Percentiles rank a stretch among this genome's conserved stretches.
These are phyloP conservation scores for Coprinopsis marcescibilis DNA, from an alignment of 768 basidiomycete genomes.

Conservation along the genomic window DNA sequence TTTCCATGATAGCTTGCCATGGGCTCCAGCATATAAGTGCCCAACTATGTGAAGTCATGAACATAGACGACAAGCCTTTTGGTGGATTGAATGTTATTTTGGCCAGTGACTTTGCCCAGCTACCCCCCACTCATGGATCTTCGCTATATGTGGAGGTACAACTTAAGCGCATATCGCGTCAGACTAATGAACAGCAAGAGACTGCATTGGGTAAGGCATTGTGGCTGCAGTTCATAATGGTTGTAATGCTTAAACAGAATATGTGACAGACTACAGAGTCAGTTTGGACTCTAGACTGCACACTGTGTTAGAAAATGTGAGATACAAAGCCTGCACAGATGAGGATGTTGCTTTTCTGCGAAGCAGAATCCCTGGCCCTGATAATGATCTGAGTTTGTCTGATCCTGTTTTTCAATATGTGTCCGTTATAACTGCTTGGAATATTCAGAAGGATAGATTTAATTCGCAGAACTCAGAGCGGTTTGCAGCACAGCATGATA, in stretches of 20 bases:
- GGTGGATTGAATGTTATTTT: conserved; percentile 37
- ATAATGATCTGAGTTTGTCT: conserved; percentile 10
- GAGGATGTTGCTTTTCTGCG: conserved; percentile 33
- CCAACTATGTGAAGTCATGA: conserved; percentile 15
- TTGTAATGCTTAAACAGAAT: conserved; percentile 29
- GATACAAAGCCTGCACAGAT: conserved; percentile 31
- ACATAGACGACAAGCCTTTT: conserved; percentile 19
- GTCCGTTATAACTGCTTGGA: conserved; percentile 33
- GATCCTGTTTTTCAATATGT: conserved; percentile 23
- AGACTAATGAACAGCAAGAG: conserved; percentile 14
- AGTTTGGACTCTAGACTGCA: conserved; percentile 21
- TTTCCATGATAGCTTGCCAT: conserved; percentile 32
- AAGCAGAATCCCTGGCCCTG: conserved; percentile 16
- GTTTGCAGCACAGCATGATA: conserved; percentile 28
- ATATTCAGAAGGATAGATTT: conserved; percentile 30
- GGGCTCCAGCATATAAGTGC: conserved; percentile 25
- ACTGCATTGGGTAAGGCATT: conserved; percentile 22
- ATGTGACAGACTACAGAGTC: conserved; percentile 25
- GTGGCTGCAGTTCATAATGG: conserved; percentile 29
- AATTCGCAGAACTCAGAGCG: conserved; percentile 25
- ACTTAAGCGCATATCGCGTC: neutral
- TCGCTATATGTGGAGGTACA: conserved; percentile 1
- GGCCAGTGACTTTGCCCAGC: conserved; percentile 41
- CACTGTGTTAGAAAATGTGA: conserved; percentile 29
- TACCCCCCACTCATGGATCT: conserved; percentile 22